phyloP scores from a whole-genome alignment of 352 stramenopile species.

The Peronospora destructor region DNA sequence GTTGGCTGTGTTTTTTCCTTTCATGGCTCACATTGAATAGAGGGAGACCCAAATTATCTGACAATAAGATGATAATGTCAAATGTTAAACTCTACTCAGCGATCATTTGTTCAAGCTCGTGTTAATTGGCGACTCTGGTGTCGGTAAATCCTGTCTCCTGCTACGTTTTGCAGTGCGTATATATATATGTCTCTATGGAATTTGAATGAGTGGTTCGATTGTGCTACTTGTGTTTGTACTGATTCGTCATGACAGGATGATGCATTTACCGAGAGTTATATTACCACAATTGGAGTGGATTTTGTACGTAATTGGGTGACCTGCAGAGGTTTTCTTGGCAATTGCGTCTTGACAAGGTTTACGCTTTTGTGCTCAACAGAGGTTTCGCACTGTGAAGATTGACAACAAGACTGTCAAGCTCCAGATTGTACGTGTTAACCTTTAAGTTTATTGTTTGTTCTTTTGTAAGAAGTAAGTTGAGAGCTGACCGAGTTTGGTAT shows the following conservation, averaged over 20 bases:
- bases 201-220: not conserved
- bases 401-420: conserved; percentile 98
- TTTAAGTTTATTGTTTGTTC: not conserved
- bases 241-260: conserved; percentile 69
- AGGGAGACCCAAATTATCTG: too few relatives aligned
- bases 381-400: conserved; percentile 96
- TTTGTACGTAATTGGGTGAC: conserved; percentile 66
- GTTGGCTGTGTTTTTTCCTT: not conserved
- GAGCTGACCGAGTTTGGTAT: conserved; percentile 1
- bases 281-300: conserved; percentile 92
- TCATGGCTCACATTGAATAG: too few relatives aligned
- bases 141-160: conserved; percentile 98
- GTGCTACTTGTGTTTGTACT: conserved; percentile 1
- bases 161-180: conserved; percentile 92
- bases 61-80: not conserved
- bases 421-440: conserved; percentile 86
- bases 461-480: not conserved
- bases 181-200: conserved; percentile 1
- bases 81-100: conserved; percentile 24
- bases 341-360: conserved; percentile 1
- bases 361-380: conserved; percentile 30
- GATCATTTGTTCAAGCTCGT: conserved; percentile 98
- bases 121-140: conserved; percentile 96
- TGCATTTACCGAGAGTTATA: conserved; percentile 98
- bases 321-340: not conserved